Conservation (phyloP, 805 yeast species). For the Lachancea sp. region DNA sequence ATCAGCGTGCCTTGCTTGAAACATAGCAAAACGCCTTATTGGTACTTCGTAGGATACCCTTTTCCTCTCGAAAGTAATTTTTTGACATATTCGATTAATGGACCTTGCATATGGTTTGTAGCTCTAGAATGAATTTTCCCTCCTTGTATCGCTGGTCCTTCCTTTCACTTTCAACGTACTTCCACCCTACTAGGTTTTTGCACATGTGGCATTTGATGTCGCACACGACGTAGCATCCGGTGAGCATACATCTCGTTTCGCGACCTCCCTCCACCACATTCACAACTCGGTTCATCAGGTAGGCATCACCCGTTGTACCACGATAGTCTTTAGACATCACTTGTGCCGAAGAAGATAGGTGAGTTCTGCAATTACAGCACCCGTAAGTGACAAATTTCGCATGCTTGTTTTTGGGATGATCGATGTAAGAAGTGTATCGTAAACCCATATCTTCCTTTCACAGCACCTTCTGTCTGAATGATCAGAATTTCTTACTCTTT, state of each 20-base stretch:
- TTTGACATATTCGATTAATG: background rate
- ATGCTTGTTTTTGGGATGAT: conserved; percentile 14
- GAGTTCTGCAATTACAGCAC: conserved; percentile 30
- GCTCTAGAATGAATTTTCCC: conserved; percentile 52
- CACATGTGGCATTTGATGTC: conserved; percentile 55
- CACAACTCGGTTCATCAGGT: conserved; percentile 44
- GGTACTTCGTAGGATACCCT: too few relatives aligned
- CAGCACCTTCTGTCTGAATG: background rate
- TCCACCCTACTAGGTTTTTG: conserved; percentile 53
- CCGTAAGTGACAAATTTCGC: conserved; percentile 27
- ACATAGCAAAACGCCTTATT: too few relatives aligned
- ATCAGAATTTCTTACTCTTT: background rate
- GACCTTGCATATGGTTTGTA: conserved; percentile 26
- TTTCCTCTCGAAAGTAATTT: too few relatives aligned
- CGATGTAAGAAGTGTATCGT: conserved; percentile 27
- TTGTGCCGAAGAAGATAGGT: conserved; percentile 28
- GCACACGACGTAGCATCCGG: conserved; percentile 53
- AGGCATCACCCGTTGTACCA: conserved; percentile 55
- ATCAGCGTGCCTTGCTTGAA: too few relatives aligned
- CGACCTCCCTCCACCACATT: conserved; percentile 36
- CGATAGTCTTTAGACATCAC: conserved; percentile 40
- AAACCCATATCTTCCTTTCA: conserved; percentile 20
- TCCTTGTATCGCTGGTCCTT: conserved; percentile 50
- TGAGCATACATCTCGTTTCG: conserved; percentile 46
- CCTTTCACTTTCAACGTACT: conserved; percentile 44